phyloP scores from a whole-genome alignment of 2,329 filamentous ascomycete species.

The Diaporthe citriasiana region DNA sequence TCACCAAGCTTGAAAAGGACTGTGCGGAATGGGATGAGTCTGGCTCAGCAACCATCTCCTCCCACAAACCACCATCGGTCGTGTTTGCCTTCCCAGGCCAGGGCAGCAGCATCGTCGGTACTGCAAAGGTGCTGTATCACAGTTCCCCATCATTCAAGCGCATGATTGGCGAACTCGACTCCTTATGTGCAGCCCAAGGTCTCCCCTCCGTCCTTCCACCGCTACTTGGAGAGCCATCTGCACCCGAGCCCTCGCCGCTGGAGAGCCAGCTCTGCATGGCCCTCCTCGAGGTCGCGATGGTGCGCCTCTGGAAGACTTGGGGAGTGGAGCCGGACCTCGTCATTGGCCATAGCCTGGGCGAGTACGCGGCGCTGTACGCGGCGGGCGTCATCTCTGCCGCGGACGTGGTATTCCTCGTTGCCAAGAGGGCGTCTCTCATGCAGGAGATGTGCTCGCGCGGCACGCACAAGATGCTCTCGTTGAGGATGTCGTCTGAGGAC shows the following conservation, averaged over 20 bases:
- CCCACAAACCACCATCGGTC: constrained; percentile 56
- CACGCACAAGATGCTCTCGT: constrained; percentile 72
- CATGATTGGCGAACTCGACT: constrained; percentile 64
- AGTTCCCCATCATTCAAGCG: constrained; percentile 59
- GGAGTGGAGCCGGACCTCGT: constrained; percentile 63
- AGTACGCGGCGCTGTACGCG: constrained; percentile 78
- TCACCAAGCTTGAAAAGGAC: constrained; percentile 52
- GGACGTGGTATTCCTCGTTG: constrained; percentile 80
- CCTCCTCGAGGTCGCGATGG: constrained; percentile 70
- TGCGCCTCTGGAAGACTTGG: constrained; percentile 67
- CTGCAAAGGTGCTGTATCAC: constrained; percentile 58
- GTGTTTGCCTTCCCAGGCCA: constrained; percentile 70
- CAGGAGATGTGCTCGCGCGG: constrained; percentile 74
- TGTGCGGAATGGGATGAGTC: constrained; percentile 56
- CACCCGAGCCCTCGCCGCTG: constrained; percentile 58
- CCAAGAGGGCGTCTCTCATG: constrained; percentile 74
- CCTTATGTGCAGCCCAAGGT: constrained; percentile 61
- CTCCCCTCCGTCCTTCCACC: constrained; percentile 70
- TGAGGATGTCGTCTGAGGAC: constrained; percentile 54
- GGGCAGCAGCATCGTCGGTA: constrained; percentile 64
- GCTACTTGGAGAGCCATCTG: constrained; percentile 58
- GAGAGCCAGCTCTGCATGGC: constrained; percentile 67
- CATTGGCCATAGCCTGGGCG: constrained; percentile 73
- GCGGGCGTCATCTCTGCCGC: constrained; percentile 79
- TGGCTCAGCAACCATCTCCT: constrained; percentile 51